Conservation (phyloP, 1,139 yeast genomes). For the Candida buenavistaensis region DNA sequence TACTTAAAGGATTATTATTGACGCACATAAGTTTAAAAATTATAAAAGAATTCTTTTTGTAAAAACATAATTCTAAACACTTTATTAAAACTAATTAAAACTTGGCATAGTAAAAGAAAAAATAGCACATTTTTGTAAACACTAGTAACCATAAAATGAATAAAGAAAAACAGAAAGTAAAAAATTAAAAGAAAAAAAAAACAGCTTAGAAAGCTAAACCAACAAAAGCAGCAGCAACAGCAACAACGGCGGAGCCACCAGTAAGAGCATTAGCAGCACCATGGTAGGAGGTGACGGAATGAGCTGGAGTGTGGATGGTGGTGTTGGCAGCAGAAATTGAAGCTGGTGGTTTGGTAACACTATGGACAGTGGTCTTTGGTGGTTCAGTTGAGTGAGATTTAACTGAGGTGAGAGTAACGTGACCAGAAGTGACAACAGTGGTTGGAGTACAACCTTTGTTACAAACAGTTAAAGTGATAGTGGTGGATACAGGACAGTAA, state of each 20-base stretch:
- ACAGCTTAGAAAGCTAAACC: slow-evolving; percentile 7
- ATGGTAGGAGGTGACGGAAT: slow-evolving; percentile 8
- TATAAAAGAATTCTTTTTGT: too few species aligned
- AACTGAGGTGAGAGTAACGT: slow-evolving; percentile 2
- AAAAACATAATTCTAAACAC: too few species aligned
- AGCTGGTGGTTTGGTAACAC: neutral
- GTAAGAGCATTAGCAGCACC: slow-evolving; percentile 7
- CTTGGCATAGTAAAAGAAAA: too few species aligned
- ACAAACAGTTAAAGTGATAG: slow-evolving; percentile 12
- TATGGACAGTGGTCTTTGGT: neutral
- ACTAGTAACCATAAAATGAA: neutral
- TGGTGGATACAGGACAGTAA: slow-evolving; percentile 13
- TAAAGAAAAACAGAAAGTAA: neutral
- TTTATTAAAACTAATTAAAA: too few species aligned
- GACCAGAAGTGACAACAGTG: slow-evolving; percentile 5
- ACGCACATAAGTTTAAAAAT: too few species aligned
- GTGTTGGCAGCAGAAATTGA: slow-evolving; percentile 1
- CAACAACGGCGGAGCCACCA: slow-evolving; percentile 8
- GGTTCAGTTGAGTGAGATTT: neutral
- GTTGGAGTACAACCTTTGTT: slow-evolving; percentile 7
- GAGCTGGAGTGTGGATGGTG: slow-evolving; percentile 2
- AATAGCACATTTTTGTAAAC: too few species aligned
- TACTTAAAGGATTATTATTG: too few species aligned
- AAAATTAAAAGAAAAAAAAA: neutral
- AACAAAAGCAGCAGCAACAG: slow-evolving; percentile 9